Conservation (phyloP, 345 rosid species). For the Linum usitatissimum region DNA sequence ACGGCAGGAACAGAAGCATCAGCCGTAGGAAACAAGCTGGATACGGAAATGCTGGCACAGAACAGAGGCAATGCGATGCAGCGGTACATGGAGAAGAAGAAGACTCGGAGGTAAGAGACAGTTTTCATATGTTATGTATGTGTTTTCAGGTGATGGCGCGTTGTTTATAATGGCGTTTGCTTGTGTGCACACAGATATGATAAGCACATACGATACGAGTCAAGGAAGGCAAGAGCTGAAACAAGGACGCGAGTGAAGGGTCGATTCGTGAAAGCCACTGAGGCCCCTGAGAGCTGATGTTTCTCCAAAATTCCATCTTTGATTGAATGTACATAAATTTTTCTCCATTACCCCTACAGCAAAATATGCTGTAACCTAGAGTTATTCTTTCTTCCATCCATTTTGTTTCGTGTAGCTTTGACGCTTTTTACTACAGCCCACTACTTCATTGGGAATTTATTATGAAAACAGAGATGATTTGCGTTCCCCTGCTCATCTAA, state of each 20-base stretch:
- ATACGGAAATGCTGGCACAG: constrained; percentile 14
- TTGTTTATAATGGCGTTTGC: neutral
- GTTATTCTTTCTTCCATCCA: neutral
- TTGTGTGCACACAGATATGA: constrained; percentile 14
- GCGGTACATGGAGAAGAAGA: constrained; percentile 34
- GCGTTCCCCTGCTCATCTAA: no score
- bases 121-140: no score
- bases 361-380: no score
- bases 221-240: constrained; percentile 34
- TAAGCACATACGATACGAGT: constrained; percentile 28
- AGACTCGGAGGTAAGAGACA: constrained; percentile 17
- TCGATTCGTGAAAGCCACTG: constrained; percentile 12
- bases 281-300: neutral
- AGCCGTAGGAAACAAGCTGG: neutral
- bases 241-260: constrained; percentile 31
- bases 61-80: constrained; percentile 27
- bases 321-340: no score
- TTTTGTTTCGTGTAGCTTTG: neutral
- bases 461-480: no score
- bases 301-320: no score
- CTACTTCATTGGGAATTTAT: no score
- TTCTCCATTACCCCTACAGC: no score
- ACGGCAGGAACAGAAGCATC: neutral
- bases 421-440: neutral
- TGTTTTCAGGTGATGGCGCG: neutral